phyloP scores from a whole-genome alignment of 2,329 filamentous ascomycete species.

The Colletotrichum theobromicola region DNA sequence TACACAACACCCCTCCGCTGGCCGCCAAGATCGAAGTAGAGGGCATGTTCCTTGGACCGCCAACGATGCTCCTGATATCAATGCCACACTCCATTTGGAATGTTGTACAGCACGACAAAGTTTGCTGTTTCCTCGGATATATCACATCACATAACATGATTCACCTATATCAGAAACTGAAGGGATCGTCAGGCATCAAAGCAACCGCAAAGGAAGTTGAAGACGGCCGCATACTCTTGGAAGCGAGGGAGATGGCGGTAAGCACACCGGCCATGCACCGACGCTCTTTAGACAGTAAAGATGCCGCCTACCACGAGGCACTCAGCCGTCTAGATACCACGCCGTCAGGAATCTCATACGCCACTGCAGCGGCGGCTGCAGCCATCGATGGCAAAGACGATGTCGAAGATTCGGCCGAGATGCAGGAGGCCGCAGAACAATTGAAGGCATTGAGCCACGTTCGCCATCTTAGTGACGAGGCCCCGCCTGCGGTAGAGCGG shows the following conservation, averaged over 20 bases:
- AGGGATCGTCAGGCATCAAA: constrained; percentile 51
- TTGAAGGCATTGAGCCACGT: constrained; percentile 70
- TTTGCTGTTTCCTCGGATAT: constrained; percentile 69
- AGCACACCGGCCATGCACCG: constrained; percentile 35
- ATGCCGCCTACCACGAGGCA: constrained; percentile 12
- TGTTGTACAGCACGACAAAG: constrained; percentile 69
- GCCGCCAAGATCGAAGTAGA: constrained; percentile 67
- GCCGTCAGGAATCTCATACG: constrained; percentile 4
- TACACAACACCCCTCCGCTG: constrained; percentile 62
- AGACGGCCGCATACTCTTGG: constrained; percentile 61
- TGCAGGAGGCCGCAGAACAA: constrained; percentile 72
- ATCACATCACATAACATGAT: constrained; percentile 73
- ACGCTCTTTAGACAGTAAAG: constrained; percentile 18
- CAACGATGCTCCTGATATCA: constrained; percentile 69
- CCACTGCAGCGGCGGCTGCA: constrained; percentile 18
- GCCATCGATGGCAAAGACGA: constrained; percentile 47
- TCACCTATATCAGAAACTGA: constrained; percentile 64
- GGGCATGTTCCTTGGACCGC: constrained; percentile 71
- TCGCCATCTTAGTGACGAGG: constrained; percentile 44
- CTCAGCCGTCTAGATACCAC: constrained; percentile 6
- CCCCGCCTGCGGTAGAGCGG: constrained; percentile 29
- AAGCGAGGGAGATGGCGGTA: constrained; percentile 53
- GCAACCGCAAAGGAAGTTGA: constrained; percentile 59
- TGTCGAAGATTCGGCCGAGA: constrained; percentile 69
- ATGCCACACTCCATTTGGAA: constrained; percentile 70